Conservation (phyloP, 2,329 filamentous ascomycete species). For the Aspergillus quadricinctus region DNA sequence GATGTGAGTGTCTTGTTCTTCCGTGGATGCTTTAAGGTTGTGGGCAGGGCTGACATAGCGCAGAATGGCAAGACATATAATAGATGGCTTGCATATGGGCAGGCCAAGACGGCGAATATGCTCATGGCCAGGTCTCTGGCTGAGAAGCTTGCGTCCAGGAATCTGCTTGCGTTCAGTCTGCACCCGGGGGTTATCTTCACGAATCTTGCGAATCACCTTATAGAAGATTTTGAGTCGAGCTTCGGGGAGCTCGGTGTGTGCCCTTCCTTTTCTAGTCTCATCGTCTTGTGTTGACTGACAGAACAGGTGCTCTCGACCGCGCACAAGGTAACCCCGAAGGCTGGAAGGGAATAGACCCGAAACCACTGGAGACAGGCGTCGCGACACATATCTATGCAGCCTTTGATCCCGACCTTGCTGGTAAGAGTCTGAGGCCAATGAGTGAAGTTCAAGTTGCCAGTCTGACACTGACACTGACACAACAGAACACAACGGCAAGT, state of each 20-base stretch:
- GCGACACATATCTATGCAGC: neutral
- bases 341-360: neutral
- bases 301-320: neutral
- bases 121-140: conserved; percentile 39
- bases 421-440: neutral
- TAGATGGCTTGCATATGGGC: conserved; percentile 38
- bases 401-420: neutral
- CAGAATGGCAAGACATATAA: conserved; percentile 22
- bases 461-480: too few species aligned
- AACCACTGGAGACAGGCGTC: neutral
- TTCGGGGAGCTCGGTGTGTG: neutral
- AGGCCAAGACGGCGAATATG: conserved; percentile 45
- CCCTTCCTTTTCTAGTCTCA: neutral
- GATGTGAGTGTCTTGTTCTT: conserved; percentile 21
- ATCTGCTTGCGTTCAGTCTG: neutral
- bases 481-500: neutral
- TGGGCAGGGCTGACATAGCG: neutral
- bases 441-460: too few species aligned
- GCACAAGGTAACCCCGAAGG: neutral
- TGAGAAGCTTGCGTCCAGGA: neutral
- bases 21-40: too few species aligned
- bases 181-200: neutral
- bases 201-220: neutral
- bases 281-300: neutral
- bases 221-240: neutral